phyloP scores from a whole-genome alignment of 129 eudicot genomes.

The Calendula officinalis region DNA sequence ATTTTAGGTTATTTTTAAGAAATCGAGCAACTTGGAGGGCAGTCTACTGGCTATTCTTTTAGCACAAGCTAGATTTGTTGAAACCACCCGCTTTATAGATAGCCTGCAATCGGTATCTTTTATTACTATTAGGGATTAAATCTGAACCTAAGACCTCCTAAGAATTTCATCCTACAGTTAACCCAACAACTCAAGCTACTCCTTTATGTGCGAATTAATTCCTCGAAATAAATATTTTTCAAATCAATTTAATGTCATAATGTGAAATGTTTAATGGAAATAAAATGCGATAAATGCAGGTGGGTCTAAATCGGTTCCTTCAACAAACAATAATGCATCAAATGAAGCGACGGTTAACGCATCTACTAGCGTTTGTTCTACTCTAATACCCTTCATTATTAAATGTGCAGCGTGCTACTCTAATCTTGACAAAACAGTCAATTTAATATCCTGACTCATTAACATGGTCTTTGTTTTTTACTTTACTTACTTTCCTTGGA shows the following conservation, averaged over 20 bases:
- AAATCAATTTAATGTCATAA: neutral
- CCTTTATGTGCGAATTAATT: no score
- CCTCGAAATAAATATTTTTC: no score
- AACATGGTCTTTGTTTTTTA: no score
- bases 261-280: neutral
- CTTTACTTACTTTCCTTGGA: no score
- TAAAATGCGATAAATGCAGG: constrained; percentile 46
- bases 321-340: constrained; percentile 40
- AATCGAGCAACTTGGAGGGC: constrained; percentile 23
- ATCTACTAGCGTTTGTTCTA: constrained; percentile 28
- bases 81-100: constrained; percentile 1
- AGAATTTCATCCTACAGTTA: no score
- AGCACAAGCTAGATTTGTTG: neutral
- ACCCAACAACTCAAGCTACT: no score
- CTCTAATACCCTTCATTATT: constrained; percentile 9
- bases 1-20: neutral
- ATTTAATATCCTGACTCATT: no score
- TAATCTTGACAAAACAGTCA: no score
- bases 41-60: constrained; percentile 20
- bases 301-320: constrained; percentile 55
- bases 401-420: constrained; percentile 15
- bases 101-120: constrained; percentile 25
- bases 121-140: no score
- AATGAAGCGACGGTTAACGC: constrained; percentile 36
- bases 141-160: no score